Base-by-base conservation (phyloP, 1,284 basidiomycete genomes). In the Cryptococcus wingfieldii region DNA sequence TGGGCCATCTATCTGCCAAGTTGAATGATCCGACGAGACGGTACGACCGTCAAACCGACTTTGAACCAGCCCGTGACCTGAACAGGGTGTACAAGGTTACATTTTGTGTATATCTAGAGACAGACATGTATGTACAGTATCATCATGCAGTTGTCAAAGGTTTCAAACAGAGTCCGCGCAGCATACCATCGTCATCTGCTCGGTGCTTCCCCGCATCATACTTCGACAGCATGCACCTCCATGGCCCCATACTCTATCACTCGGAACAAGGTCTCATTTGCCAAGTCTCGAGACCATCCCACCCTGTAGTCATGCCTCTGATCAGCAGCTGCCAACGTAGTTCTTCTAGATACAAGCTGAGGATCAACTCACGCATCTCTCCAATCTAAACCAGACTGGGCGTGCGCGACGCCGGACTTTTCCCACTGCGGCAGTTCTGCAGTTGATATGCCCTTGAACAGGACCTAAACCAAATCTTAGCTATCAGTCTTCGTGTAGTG, bases 161-260 rank as follows among this genome's bases (percentile, higher is more conserved):
- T 6, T 34, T 10, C 31, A 8, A 34, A 6, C 7, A 13, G 18
- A 23, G 25, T 25, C 39, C 14, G 43, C 31, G 31, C 31, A 47
- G 31, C 31, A 47, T 25, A 28, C 10, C 10, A 10, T 34, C 31
- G 28, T 37, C 46, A 47, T 13, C 31, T 6, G n/a, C 13, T 31
- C 12, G 27, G 5, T 31, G 16, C 12, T 27, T 6, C 10, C 16
- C 19, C 19, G 38, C 18, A 5, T 23, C n/a, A 38, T 14, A 18
- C 3, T 23, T 23, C 23, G 3, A 23, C 10, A 39, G 41, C 14
- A 16, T 37, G 16, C 13, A 68, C 72, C 64, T 62, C 75, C 74
- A 75, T 73, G 5, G 71, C 69, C 4, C 68, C 71, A 52, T 74
- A 75, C 59, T 76, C 74, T 45, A 76, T 67, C 18, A 73, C 70